Percentiles rank a stretch among this genome's conserved stretches.
These are phyloP conservation scores for barley (Hordeum vulgare) DNA, from an alignment of 176 grass and related monocot genomes.

Conservation along the genomic window DNA sequence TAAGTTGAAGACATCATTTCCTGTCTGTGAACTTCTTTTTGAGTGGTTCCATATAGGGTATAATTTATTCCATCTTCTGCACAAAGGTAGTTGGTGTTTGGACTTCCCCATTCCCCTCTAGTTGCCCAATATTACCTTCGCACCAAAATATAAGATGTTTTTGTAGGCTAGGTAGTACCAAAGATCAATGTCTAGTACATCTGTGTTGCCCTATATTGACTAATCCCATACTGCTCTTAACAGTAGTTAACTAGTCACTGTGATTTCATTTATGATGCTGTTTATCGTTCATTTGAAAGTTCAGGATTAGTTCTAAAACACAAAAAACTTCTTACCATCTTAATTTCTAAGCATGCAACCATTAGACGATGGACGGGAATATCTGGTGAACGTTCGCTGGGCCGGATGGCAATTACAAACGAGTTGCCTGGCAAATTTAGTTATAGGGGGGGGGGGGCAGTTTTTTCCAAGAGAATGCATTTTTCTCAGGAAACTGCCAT, in stretches of 20 bases:
- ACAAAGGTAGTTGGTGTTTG: neutral
- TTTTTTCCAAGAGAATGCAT: too few relatives aligned
- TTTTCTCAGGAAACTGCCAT: too few relatives aligned
- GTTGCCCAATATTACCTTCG: neutral
- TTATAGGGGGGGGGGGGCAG: too few relatives aligned
- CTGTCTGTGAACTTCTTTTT: neutral
- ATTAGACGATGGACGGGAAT: neutral
- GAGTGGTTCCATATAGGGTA: neutral
- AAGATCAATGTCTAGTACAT: neutral
- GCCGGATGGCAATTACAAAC: too few relatives aligned
- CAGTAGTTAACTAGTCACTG: too few relatives aligned
- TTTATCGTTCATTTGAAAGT: neutral
- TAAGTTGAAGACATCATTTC: constrained; percentile 3
- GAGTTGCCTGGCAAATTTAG: too few relatives aligned
- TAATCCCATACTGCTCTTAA: neutral
- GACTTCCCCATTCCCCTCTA: neutral
- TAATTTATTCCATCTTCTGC: neutral
- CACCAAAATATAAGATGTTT: too few relatives aligned
- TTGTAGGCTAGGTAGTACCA: neutral
- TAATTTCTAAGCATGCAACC: neutral
- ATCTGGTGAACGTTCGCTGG: too few relatives aligned
- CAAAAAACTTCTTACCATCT: neutral
- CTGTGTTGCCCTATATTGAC: neutral
- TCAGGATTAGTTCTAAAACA: neutral
- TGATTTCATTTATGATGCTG: neutral